Conservation (phyloP, 2,329 filamentous ascomycete species). For the Colletotrichum sp. region DNA sequence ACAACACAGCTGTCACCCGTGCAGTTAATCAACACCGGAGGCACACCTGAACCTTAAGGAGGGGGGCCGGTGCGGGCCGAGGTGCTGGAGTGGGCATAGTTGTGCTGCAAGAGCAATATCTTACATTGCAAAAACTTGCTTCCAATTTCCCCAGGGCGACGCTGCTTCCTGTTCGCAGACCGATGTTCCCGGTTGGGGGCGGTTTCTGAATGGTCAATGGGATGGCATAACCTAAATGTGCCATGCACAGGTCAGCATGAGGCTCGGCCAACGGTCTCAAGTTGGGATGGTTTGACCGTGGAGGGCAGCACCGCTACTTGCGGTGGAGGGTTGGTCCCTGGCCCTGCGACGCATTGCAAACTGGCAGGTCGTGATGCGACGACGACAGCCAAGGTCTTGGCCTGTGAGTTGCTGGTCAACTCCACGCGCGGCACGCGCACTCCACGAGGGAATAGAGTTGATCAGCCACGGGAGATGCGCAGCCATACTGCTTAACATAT, state of each 20-base stretch:
- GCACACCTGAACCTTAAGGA: neutral
- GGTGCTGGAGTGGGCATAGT: conserved; percentile 13
- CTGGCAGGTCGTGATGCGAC: neutral
- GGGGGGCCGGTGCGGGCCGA: conserved; percentile 1
- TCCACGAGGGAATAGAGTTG: neutral
- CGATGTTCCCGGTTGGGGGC: neutral
- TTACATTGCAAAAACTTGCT: neutral
- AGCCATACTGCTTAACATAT: neutral
- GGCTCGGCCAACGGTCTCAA: neutral
- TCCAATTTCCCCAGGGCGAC: neutral
- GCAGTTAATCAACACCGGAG: neutral
- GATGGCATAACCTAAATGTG: neutral
- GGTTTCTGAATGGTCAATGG: neutral
- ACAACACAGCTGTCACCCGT: neutral
- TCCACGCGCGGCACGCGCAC: neutral
- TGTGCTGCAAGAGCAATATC: neutral
- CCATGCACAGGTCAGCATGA: neutral
- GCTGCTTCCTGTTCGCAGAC: neutral
- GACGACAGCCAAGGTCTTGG: neutral
- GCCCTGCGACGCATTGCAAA: neutral
- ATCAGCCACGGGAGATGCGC: neutral
- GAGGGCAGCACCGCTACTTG: neutral
- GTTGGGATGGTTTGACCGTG: neutral
- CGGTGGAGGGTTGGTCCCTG: neutral
- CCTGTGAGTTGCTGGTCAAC: neutral